These are phyloP conservation scores for Paramecium primaurelia DNA, from an alignment of 73 alveolate species.

Conservation along the genomic window DNA sequence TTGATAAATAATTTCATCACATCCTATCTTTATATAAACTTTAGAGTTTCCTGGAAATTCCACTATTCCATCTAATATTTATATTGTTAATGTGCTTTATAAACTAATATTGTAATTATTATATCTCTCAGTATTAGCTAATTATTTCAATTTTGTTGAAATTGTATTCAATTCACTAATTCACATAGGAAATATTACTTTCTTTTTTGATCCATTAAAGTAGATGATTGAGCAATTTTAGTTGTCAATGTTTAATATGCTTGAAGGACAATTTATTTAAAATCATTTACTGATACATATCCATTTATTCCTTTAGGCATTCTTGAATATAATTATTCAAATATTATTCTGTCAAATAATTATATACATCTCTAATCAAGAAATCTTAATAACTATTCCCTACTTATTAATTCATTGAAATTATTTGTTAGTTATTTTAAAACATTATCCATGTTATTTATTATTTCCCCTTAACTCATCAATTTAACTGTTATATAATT, in stretches of 20 bases:
- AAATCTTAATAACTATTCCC: conserved; percentile 5
- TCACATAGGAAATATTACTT: neutral
- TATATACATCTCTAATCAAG: neutral
- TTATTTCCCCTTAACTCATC: neutral
- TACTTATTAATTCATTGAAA: conserved; percentile 16
- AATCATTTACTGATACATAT: neutral
- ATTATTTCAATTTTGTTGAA: neutral
- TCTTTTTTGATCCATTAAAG: neutral
- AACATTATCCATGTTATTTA: neutral
- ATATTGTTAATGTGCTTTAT: neutral
- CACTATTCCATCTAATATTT: neutral
- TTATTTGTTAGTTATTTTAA: neutral
- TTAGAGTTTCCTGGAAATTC: neutral
- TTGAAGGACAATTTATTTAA: neutral
- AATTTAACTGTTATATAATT: neutral
- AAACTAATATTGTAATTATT: neutral
- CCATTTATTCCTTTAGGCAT: conserved; percentile 35
- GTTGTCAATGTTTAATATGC: neutral
- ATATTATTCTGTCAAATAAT: conserved; percentile 1
- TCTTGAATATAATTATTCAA: conserved; percentile 1
- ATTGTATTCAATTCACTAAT: neutral
- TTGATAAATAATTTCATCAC: neutral
- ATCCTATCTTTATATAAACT: neutral
- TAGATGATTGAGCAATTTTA: neutral
- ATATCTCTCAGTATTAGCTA: neutral